Percentiles rank a stretch among this genome's conserved stretches.
phyloP scores from a whole-genome alignment of 441 rosid genomes.

The Viola pubescens region DNA sequence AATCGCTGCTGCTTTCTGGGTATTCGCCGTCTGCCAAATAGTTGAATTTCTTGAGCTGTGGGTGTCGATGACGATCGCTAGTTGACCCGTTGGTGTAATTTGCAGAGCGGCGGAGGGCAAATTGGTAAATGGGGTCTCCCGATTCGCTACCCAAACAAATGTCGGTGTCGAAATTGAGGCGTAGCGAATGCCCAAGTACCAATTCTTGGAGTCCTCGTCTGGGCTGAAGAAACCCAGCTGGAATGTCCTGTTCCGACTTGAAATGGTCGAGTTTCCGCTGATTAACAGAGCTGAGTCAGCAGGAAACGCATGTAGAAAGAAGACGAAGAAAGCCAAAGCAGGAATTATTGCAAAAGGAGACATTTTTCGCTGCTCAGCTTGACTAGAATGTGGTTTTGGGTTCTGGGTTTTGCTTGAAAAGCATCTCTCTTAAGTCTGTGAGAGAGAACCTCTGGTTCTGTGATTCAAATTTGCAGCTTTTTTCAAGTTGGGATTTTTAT shows the following conservation, averaged over 20 bases:
- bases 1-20: slow-evolving; percentile 20
- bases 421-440: no score
- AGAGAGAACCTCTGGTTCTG: neutral
- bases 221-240: slow-evolving; percentile 55
- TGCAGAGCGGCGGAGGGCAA: slow-evolving; percentile 25
- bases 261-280: slow-evolving; percentile 41
- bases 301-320: no score
- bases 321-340: neutral
- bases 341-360: no score
- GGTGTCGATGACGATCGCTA: slow-evolving; percentile 28
- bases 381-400: no score
- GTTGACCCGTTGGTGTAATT: slow-evolving; percentile 33
- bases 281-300: slow-evolving; percentile 14
- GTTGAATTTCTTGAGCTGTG: slow-evolving; percentile 13
- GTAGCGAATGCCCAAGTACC: slow-evolving; percentile 71
- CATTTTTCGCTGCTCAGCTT: no score
- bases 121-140: slow-evolving; percentile 41
- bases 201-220: slow-evolving; percentile 29
- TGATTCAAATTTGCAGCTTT: slow-evolving; percentile 7
- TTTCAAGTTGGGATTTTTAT: neutral
- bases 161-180: slow-evolving; percentile 48
- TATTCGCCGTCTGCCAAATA: slow-evolving; percentile 50
- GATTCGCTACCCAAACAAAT: slow-evolving; percentile 80
- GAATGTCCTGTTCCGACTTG: slow-evolving; percentile 39
- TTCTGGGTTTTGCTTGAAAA: no score